These are phyloP conservation scores for Fusarium odoratissimum DNA, from an alignment of 2,329 filamentous ascomycete species.

Conservation along the genomic window DNA sequence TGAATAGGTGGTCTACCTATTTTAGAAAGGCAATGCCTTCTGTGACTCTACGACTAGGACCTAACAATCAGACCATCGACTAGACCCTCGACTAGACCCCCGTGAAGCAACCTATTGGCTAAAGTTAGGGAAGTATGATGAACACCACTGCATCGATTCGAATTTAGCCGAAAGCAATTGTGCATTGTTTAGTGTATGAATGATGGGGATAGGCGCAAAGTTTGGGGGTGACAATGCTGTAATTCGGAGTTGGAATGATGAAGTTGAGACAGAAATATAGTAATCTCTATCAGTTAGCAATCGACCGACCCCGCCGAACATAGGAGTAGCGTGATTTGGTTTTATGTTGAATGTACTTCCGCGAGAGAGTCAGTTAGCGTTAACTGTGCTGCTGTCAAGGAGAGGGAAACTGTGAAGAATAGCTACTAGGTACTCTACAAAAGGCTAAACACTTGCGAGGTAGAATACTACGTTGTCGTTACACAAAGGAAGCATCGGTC, in stretches of 20 bases:
- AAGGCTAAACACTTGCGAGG: too few relatives aligned
- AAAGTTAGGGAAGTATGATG: background rate
- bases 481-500: background rate
- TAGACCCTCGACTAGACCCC: background rate
- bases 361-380: background rate
- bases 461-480: background rate
- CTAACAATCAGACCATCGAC: background rate
- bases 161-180: background rate
- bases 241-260: background rate
- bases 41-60: background rate
- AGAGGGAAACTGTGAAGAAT: background rate
- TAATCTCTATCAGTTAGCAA: background rate
- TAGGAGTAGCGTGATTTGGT: background rate
- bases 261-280: background rate
- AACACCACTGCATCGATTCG: background rate
- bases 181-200: background rate
- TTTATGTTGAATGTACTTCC: background rate
- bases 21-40: background rate
- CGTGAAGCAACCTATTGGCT: background rate
- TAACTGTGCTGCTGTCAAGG: background rate
- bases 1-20: background rate
- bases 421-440: background rate
- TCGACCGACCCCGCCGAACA: background rate
- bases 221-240: background rate
- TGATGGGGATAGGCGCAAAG: background rate